A percentile compares a stretch with the other conserved stretches of the same genome.
These are phyloP conservation scores for Ustilago shanxiensis DNA, from an alignment of 1,284 basidiomycete genomes.

Conservation along the genomic window DNA sequence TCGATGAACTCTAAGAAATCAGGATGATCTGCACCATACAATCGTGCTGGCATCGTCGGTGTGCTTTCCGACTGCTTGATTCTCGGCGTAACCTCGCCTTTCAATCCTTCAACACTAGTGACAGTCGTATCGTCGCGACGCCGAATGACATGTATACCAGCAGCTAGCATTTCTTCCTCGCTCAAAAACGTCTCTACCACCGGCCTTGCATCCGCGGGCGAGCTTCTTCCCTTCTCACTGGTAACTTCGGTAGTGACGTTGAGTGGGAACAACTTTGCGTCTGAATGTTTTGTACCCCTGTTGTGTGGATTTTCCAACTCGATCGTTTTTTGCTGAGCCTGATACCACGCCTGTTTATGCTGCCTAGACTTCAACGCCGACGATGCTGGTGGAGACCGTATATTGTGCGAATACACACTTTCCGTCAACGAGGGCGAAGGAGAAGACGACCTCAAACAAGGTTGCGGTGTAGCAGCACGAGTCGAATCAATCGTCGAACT, in stretches of 20 bases:
- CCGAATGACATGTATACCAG: conserved; percentile 50
- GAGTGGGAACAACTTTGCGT: conserved; percentile 39
- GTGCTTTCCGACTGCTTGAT: conserved; percentile 9
- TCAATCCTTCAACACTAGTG: too few relatives aligned
- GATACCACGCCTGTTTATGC: conserved; percentile 55
- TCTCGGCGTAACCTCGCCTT: conserved; percentile 2
- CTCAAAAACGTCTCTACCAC: conserved; percentile 34
- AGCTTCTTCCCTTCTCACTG: conserved; percentile 6
- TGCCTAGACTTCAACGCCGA: conserved; percentile 22
- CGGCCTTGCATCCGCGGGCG: conserved; percentile 10
- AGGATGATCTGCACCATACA: conserved; percentile 44
- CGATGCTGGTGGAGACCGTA: background rate
- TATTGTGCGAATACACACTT: conserved; percentile 12
- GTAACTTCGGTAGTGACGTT: conserved; percentile 19
- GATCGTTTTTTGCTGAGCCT: conserved; percentile 53
- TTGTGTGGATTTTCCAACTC: conserved; percentile 36
- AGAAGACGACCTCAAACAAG: conserved; percentile 28
- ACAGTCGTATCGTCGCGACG: conserved; percentile 36
- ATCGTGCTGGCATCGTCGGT: conserved; percentile 26
- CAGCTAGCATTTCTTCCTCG: conserved; percentile 51
- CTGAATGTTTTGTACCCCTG: conserved; percentile 4
- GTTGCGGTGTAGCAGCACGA: conserved; percentile 27
- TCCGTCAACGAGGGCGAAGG: conserved; percentile 38
- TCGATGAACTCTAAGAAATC: conserved; percentile 52
- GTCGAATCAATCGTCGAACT: conserved; percentile 12